Conservation (phyloP, 148 eudicot genomes). For the Rhododendron vialii region DNA sequence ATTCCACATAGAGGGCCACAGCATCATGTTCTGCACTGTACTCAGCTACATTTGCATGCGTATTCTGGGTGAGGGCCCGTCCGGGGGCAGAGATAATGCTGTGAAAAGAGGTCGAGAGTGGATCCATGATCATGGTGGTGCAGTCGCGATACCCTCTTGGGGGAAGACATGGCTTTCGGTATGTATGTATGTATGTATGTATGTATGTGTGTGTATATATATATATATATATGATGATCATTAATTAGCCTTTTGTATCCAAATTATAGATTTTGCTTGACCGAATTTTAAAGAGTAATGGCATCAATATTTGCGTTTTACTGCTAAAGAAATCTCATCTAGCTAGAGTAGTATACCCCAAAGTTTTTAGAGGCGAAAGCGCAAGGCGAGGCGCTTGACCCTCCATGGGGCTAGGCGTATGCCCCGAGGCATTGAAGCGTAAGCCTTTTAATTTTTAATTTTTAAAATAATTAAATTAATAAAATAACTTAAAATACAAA, state of each 20-base stretch:
- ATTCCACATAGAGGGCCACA: conserved; percentile 20
- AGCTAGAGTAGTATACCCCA: too few species aligned
- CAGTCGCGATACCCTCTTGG: conserved; percentile 18
- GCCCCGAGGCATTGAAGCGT: too few species aligned
- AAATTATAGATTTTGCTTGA: background rate
- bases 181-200: background rate
- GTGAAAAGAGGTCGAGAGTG: conserved; percentile 17
- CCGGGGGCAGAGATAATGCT: conserved; percentile 12
- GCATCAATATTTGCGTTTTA: background rate
- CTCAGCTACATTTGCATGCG: conserved; percentile 24
- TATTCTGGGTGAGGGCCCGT: conserved; percentile 18
- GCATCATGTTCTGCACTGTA: conserved; percentile 18
- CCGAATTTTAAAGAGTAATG: background rate
- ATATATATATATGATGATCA: background rate
- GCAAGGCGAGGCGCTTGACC: too few species aligned
- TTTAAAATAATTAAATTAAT: too few species aligned
- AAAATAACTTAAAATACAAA: too few species aligned
- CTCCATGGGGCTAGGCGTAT: too few species aligned
- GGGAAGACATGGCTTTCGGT: conserved; percentile 25
- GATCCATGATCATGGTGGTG: conserved; percentile 21
- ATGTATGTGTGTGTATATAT: too few species aligned
- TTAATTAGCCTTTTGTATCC: background rate
- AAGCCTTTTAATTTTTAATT: too few species aligned
- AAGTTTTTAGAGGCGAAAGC: too few species aligned
- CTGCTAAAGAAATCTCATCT: too few species aligned